Evolutionary conservation across 78 protist genomes (phyloP), one percentile per base, ranked within the genome.

Genomic region (Tieghemostelium lacteum): DNA sequence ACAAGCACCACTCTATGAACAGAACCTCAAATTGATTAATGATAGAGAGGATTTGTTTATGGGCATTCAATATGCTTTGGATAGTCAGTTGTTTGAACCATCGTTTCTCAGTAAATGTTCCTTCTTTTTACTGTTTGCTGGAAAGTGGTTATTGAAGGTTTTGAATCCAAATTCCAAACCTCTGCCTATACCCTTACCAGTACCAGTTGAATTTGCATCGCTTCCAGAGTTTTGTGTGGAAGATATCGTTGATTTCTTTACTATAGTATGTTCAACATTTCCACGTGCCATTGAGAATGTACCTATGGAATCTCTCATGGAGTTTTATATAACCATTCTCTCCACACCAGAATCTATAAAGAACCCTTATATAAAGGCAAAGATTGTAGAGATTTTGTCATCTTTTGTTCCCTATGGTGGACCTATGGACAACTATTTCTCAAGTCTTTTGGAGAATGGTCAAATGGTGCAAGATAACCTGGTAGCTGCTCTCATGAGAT

Each of bases 171-270:
- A 50, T 28, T 58, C 24, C 37, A 16, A 2, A 42, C 34, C 33
- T 20, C 28, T 67, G 31, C 88, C 88, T 69, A 36, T 75, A 31
- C 62, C 86, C 7, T 14, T 57, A 29, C 70, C 86, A 31, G 70
- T 78, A 49, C 67, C 67, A 58, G n/a, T 1, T n/a, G 70, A 75
- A 55, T 88, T 88, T 75, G 60, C 77, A 8, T 61, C 78, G 16
- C 71, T 88, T 26, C 93, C 93, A 62, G 93, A 88, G 63, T 88
- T 75, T 66, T 77, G 86, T 75, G 36, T 88, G 50, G 86, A 88
- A 28, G 93, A 88, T 88, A 36, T 88, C 14, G 87, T 88, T 26
- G 87, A 45, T 66, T 88, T 73, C 87, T 88, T 88, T 69, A 49
- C 66, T 20, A 39, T 39, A 3, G 36, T 73, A 0, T 29, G 24